phyloP scores from a whole-genome alignment of 2,329 filamentous ascomycete species.

The Decorospora gaudefroyi region DNA sequence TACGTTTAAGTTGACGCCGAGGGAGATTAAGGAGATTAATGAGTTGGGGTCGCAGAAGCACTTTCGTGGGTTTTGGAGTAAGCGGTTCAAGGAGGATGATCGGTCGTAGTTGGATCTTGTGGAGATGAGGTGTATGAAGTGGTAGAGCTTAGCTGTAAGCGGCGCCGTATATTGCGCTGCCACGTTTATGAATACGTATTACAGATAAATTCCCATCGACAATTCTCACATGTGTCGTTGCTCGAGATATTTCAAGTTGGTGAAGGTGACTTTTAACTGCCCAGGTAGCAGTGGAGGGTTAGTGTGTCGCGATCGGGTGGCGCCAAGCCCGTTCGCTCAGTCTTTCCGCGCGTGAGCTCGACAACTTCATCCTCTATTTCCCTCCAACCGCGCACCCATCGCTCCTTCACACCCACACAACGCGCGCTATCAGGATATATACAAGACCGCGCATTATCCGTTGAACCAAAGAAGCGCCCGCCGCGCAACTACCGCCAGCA shows the following conservation, averaged over 20 bases:
- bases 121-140: neutral
- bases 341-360: constrained; percentile 16
- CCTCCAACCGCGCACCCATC: constrained; percentile 4
- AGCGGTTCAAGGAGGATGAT: constrained; percentile 60
- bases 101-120: constrained; percentile 41
- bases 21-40: constrained; percentile 57
- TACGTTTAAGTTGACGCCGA: constrained; percentile 63
- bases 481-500: constrained; percentile 23
- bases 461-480: constrained; percentile 1
- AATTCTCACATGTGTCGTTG: no score
- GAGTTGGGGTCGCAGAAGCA: constrained; percentile 64
- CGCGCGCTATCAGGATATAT: constrained; percentile 1
- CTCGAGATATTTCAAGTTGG: no score
- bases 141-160: no score
- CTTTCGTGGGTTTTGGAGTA: constrained; percentile 63
- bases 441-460: neutral
- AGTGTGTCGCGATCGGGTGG: neutral
- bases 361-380: constrained; percentile 11
- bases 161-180: no score
- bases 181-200: no score
- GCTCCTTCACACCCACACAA: constrained; percentile 3
- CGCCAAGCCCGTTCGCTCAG: constrained; percentile 13
- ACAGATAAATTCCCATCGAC: no score
- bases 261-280: no score
- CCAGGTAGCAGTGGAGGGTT: no score